Conservation (phyloP, 495 filamentous ascomycete species). For the Penicillium manginii region DNA sequence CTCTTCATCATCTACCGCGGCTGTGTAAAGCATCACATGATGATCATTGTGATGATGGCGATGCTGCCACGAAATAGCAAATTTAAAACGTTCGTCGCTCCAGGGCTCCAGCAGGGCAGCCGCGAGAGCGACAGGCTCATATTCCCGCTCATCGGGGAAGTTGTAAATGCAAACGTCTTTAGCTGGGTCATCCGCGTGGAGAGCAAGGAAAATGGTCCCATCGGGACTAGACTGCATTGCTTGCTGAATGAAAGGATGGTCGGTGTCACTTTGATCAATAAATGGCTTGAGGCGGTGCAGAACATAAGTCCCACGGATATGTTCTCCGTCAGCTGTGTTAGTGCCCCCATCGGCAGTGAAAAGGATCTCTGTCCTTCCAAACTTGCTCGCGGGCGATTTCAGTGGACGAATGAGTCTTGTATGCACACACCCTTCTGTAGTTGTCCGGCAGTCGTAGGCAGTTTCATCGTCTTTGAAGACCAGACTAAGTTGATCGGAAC, state of each 20-base stretch:
- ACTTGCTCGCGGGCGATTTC: slow-evolving; percentile 26
- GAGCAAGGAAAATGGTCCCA: slow-evolving; percentile 34
- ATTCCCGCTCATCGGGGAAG: slow-evolving; percentile 35
- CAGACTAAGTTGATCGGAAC: slow-evolving; percentile 22
- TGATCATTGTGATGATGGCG: slow-evolving; percentile 20
- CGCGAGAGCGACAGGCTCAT: slow-evolving; percentile 39
- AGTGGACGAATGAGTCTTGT: slow-evolving; percentile 11
- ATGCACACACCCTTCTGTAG: not conserved
- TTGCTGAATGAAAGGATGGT: slow-evolving; percentile 44
- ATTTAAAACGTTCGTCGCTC: slow-evolving; percentile 10
- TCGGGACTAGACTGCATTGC: slow-evolving; percentile 28
- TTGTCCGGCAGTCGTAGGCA: slow-evolving; percentile 22
- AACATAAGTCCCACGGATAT: slow-evolving; percentile 31
- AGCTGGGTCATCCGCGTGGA: slow-evolving; percentile 21
- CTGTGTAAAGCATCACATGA: slow-evolving; percentile 37
- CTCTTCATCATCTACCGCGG: not conserved
- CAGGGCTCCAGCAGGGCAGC: not conserved
- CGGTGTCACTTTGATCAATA: slow-evolving; percentile 26
- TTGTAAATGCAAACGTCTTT: slow-evolving; percentile 27
- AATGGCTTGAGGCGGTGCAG: slow-evolving; percentile 38
- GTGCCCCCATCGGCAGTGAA: slow-evolving; percentile 28
- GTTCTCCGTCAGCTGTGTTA: not conserved
- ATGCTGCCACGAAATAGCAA: slow-evolving; percentile 50
- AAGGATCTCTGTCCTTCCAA: slow-evolving; percentile 35
- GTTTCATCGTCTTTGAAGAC: slow-evolving; percentile 31